Base-by-base conservation (phyloP, 805 yeast species). In the Sugiyamaella qingdaonensis region DNA sequence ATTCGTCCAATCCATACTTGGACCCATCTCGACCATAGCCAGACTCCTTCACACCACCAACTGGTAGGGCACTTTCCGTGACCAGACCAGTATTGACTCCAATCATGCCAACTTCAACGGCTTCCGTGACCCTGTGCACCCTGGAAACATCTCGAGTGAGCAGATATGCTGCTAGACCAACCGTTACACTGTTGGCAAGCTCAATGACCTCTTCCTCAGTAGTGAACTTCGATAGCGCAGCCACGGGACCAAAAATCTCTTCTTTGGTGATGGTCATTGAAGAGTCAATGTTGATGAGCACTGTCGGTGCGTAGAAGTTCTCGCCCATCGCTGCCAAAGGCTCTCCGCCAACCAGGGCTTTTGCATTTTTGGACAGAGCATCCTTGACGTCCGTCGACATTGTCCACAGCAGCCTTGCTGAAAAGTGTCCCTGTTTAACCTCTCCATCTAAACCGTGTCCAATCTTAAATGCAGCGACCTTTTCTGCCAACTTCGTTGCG, bases 11-110 rank as follows among this genome's bases (percentile, higher is more conserved):
- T 37, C 94, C 94, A 65, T 81, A 82, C 63, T 78, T 77, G 21
- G 90, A 84, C 53, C 90, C 91, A 71, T 86, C 91, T 68, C 90
- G 79, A 51, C 94, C 92, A 61, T 83, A 84, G 1, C 92, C 95
- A 35, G 88, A 81, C 68, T 84, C 80, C 64, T 85, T 85, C 46
- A 86, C 76, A 49, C 95, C 95, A 19, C 95, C 95, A 63, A 69
- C 69, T 13, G 77, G 77, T 45, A 70, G 61, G 21, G 75, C 71
- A n/a, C 69, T 63, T 58, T 73, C 92, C 14, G 88, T 80, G 52
- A 88, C 78, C 10, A 78, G 71, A 27, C 94, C 94, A 10, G 89
- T 80, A 69, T 88, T 88, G 53, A 81, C 82, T 41, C 94, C 94
- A 50, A 88, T 78, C 95, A 88, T 88, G 46, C 95, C 95, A 29